Percentiles rank a stretch among this genome's conserved stretches.
Conservation (phyloP, 2,329 filamentous ascomycete species). For the Akanthomyces uredinophilus region DNA sequence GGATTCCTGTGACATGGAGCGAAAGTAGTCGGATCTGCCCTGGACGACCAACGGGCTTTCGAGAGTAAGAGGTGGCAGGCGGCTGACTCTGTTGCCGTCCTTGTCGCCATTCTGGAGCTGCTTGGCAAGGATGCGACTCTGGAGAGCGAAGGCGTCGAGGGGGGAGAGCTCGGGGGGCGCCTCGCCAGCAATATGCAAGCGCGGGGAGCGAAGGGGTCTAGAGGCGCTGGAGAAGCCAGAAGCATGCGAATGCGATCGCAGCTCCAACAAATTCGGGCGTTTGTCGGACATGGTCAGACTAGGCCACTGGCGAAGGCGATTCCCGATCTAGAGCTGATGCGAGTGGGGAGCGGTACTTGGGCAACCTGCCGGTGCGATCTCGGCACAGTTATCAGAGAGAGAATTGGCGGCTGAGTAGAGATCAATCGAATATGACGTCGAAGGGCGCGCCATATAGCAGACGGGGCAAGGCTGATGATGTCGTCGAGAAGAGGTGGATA, state of each 20-base stretch:
- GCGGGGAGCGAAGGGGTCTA: conserved; percentile 60
- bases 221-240: conserved; percentile 9
- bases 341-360: not conserved
- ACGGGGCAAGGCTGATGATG: not conserved
- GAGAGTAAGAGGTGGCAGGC: conserved; percentile 76
- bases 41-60: conserved; percentile 73
- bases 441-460: conserved; percentile 4
- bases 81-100: conserved; percentile 73
- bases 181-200: conserved; percentile 71
- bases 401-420: not conserved
- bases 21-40: conserved; percentile 75
- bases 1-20: conserved; percentile 59
- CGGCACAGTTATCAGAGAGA: not conserved
- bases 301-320: not conserved
- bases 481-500: not conserved
- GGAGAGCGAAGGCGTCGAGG: conserved; percentile 88
- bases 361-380: not conserved
- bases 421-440: not conserved
- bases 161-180: conserved; percentile 87
- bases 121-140: conserved; percentile 80
- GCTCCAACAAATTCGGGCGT: conserved; percentile 55
- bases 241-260: conserved; percentile 38
- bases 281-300: conserved; percentile 20
- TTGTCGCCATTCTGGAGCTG: conserved; percentile 76
- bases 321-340: not conserved